These are phyloP conservation scores for Adansonia grandidieri DNA, from an alignment of 441 rosid genomes.

Conservation along the genomic window DNA sequence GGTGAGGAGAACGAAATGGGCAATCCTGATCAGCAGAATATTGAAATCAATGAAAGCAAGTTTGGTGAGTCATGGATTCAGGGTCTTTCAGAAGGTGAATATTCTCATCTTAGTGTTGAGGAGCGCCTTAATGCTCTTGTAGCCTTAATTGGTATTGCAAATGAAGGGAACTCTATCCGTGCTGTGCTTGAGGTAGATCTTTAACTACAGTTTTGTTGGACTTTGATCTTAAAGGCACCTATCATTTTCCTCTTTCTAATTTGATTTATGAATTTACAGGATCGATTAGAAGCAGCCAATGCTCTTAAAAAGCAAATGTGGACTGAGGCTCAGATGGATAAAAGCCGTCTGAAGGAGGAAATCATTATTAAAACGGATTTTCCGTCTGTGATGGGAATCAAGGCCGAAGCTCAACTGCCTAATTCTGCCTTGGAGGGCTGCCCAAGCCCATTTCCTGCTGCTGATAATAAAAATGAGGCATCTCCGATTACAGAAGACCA, in stretches of 20 bases:
- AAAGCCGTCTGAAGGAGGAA: slow-evolving; percentile 81
- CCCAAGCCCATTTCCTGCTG: slow-evolving; percentile 61
- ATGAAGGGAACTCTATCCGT: slow-evolving; percentile 92
- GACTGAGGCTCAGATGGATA: slow-evolving; percentile 96
- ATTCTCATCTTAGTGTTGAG: slow-evolving; percentile 87
- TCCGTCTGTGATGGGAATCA: slow-evolving; percentile 47
- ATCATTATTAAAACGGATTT: slow-evolving; percentile 57
- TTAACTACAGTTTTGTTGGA: slow-evolving; percentile 25
- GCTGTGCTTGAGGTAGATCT: slow-evolving; percentile 82
- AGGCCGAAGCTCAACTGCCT: slow-evolving; percentile 52
- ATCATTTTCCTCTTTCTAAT: slow-evolving; percentile 25
- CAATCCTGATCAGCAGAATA: slow-evolving; percentile 48
- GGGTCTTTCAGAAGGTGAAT: slow-evolving; percentile 96
- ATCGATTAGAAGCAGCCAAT: slow-evolving; percentile 96
- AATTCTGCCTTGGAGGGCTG: slow-evolving; percentile 44
- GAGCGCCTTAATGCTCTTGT: slow-evolving; percentile 96
- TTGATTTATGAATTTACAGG: slow-evolving; percentile 59
- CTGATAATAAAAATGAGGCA: slow-evolving; percentile 50
- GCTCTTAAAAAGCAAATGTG: slow-evolving; percentile 98
- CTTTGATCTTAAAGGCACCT: neutral
- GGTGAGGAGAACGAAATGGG: slow-evolving; percentile 40
- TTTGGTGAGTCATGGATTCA: slow-evolving; percentile 89
- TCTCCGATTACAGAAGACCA: slow-evolving; percentile 57
- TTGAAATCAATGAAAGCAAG: slow-evolving; percentile 78
- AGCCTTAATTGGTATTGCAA: slow-evolving; percentile 76